Evolutionary conservation across 169 alveolate genomes (phyloP), one percentile per base, ranked within the genome.

Genomic region (Cryptosporidium tyzzeri): DNA sequence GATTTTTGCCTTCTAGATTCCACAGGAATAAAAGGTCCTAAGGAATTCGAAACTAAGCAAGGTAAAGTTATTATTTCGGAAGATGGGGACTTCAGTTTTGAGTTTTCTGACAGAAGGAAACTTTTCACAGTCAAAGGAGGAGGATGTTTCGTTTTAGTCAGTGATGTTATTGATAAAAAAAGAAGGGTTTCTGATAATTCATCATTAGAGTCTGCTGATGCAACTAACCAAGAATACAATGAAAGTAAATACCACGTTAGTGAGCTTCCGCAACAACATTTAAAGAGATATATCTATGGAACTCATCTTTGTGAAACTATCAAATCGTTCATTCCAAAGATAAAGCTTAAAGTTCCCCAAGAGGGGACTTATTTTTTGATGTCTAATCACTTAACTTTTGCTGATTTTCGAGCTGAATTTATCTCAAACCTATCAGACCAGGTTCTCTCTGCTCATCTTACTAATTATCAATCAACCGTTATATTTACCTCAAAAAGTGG

Each of bases 61-160:
- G 89, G 89, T 61, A 67, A 48, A 62, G 53, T 80, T 9, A 23
- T 18, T 33, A 62, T 80, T 45, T 23, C 89, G 3, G 51, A 80
- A 65, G 45, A 59, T 48, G 89, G 89, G 26, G 89, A 80, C 48
- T 80, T 80, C 31, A 61, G 89, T n/a, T 80, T 80, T 45, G 89
- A 80, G 33, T 80, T 62, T 39, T 48, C 45, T 41, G 29, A 44
- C 29, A 65, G 50, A 39, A 50, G 65, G 29, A 80, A 62, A 29
- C 21, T 62, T 3, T 80, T 80, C 31, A 80, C 68, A 9, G 62
- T 80, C 53, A 65, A 59, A 41, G 89, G 89, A 61, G 89, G 89
- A 6, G 89, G 89, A 0, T 80, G 89, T n/a, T 80, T 80, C 41
- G 59, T 80, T 9, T 23, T 33, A 16, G 70, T 80, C 7, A 80